Conservation (phyloP, 805 yeast genomes). For the Saccharomycopsis capsularis region DNA sequence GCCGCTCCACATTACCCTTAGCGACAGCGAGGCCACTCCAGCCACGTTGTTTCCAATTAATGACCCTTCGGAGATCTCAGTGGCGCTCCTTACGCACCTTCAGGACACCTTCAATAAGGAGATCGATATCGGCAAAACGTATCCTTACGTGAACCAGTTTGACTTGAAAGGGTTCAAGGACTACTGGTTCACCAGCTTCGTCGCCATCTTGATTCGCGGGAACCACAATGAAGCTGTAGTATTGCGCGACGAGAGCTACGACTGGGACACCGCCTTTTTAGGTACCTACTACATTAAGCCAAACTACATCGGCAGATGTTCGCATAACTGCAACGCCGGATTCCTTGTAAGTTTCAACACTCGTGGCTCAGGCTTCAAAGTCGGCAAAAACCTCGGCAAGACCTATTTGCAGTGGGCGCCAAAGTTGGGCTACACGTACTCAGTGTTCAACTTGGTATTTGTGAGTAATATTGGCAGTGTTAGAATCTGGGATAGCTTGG, state of each 20-base stretch:
- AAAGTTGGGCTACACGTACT: slow-evolving; percentile 66
- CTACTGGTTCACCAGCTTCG: slow-evolving; percentile 64
- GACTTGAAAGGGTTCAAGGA: slow-evolving; percentile 44
- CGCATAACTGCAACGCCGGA: slow-evolving; percentile 86
- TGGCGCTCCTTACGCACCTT: slow-evolving; percentile 39
- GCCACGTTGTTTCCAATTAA: slow-evolving; percentile 62
- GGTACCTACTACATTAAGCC: slow-evolving; percentile 84
- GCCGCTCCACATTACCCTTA: slow-evolving; percentile 35
- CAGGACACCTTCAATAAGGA: slow-evolving; percentile 53
- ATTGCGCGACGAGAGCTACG: slow-evolving; percentile 25
- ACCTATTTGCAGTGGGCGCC: slow-evolving; percentile 70
- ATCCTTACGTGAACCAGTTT: slow-evolving; percentile 48
- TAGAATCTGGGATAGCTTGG: slow-evolving; percentile 75
- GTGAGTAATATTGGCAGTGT: slow-evolving; percentile 71
- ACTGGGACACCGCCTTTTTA: slow-evolving; percentile 44
- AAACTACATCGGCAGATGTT: slow-evolving; percentile 75
- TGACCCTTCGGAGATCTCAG: slow-evolving; percentile 42
- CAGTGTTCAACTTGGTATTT: slow-evolving; percentile 84
- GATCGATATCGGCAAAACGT: slow-evolving; percentile 67
- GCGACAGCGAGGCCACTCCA: slow-evolving; percentile 32
- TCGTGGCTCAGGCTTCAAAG: slow-evolving; percentile 50
- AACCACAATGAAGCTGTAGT: slow-evolving; percentile 22
- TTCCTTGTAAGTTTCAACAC: slow-evolving; percentile 56
- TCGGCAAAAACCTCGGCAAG: slow-evolving; percentile 66
- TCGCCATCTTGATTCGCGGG: slow-evolving; percentile 53